Evolutionary conservation across 139 green algal species (phyloP), one percentile per base, ranked within the genome.

Genomic region (Gonium pectorale): DNA sequence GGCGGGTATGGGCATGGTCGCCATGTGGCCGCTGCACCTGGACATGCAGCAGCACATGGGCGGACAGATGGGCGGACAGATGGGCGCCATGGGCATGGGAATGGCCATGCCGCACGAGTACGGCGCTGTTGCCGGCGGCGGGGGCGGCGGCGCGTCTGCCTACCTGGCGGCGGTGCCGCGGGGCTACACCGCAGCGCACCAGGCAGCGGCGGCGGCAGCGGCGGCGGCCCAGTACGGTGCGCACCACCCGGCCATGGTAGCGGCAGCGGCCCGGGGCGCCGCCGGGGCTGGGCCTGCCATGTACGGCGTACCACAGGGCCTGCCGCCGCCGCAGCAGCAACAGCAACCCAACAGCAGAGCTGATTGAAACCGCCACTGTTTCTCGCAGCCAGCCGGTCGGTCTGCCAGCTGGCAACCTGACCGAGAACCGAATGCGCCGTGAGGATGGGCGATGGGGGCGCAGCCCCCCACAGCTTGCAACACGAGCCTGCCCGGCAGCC

Each of bases 71-170:
- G 49, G 49, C 49, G 13, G n/a, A 41, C 49, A 56, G 49, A 13
- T 56, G 49, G 49, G 49, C 49, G 13, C 17, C 49, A 56, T 56
- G 13, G 40, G 68, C 68, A 62, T 15, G 68, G 60, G 9, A 62
- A 77, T 62, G 68, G 73, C 54, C 5, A 54, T 81, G 52, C 24
- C 54, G 52, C 73, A 4, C 52, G 52, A 29, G 73, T 6, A 67
- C 17, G 59, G n/a, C n/a, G n/a, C n/a, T n/a, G n/a, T n/a, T n/a
- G n/a, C n/a, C n/a, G n/a, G 68, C 19, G 38, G 33, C 11, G 33
- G 35, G 38, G 64, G 64, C 29, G 64, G 33, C 33, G 64, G n/a
- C 31, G 64, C 22, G 21, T 54, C 31, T 17, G 15, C 38, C 1
- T 22, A 21, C 44, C 7, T 43, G 27, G 68, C 67, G 67, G 67